A percentile compares a stretch with the other conserved stretches of the same genome.
Conservation (phyloP, 2,329 filamentous ascomycete species). For the Polytolypa hystricis region DNA sequence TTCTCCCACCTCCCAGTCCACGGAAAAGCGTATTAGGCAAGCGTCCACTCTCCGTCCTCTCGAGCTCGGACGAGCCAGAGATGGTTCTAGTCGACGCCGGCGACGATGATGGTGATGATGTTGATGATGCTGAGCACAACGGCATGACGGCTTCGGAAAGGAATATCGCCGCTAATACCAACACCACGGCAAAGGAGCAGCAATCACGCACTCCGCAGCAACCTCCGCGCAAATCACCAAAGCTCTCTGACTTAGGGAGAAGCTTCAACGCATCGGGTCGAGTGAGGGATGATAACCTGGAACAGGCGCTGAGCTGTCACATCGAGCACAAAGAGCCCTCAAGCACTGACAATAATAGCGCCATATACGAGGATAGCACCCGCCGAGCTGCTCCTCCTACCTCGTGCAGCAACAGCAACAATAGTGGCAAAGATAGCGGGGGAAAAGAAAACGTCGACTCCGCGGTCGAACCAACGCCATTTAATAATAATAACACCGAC, state of each 20-base stretch:
- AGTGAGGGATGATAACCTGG: neutral
- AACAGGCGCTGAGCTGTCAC: neutral
- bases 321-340: neutral
- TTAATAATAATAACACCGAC: too few species aligned
- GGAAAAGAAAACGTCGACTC: too few species aligned
- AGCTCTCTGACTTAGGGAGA: slow-evolving; percentile 18
- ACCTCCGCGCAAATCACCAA: slow-evolving; percentile 26
- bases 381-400: too few species aligned
- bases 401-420: too few species aligned
- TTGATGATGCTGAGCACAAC: slow-evolving; percentile 4
- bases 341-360: too few species aligned
- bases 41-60: slow-evolving; percentile 33
- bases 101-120: slow-evolving; percentile 16
- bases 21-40: slow-evolving; percentile 29
- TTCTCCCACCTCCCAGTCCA: slow-evolving; percentile 24
- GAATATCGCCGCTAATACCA: slow-evolving; percentile 30
- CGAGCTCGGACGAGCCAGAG: slow-evolving; percentile 24
- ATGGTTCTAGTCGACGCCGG: slow-evolving; percentile 21
- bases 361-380: too few species aligned
- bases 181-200: slow-evolving; percentile 3
- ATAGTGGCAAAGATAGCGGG: too few species aligned
- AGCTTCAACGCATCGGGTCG: slow-evolving; percentile 13
- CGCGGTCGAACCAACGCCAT: too few species aligned
- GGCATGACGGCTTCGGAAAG: slow-evolving; percentile 27
- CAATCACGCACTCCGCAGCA: neutral